A percentile compares a stretch with the other conserved stretches of the same genome.
Evolutionary conservation across 768 basidiomycete species (phyloP).

Genomic region (Russula brevipes): DNA sequence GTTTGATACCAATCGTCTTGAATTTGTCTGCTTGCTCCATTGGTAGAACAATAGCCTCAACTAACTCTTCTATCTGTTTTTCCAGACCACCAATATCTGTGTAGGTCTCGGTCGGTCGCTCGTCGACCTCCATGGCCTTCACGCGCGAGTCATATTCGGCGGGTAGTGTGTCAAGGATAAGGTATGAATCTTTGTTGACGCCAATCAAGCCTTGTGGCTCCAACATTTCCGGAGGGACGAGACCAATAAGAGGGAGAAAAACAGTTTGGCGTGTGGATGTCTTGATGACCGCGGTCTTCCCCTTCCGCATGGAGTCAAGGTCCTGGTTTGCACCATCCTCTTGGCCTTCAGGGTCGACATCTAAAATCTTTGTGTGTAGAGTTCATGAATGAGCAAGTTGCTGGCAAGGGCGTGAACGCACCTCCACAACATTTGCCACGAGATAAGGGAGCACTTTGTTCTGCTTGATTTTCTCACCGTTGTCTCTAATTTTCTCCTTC

Average conservation of each 20-base stretch:
- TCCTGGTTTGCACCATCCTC: conserved; percentile 96
- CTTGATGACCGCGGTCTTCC: conserved; percentile 98
- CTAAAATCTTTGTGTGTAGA: conserved; percentile 62
- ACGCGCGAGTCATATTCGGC: conserved; percentile 97
- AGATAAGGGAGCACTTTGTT: conserved; percentile 98
- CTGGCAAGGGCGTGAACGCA: conserved; percentile 34
- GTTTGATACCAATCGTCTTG: conserved; percentile 95
- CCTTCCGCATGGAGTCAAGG: conserved; percentile 91
- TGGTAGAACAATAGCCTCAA: conserved; percentile 95
- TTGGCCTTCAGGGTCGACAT: conserved; percentile 89
- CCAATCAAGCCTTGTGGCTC: conserved; percentile 93
- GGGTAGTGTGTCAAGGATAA: conserved; percentile 91
- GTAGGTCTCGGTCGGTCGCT: conserved; percentile 94
- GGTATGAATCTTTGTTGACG: conserved; percentile 98
- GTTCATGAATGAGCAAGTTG: neutral
- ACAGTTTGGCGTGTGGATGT: conserved; percentile 98
- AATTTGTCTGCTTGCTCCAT: conserved; percentile 99
- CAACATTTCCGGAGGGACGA: conserved; percentile 88
- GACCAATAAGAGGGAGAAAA: conserved; percentile 95
- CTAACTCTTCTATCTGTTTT: conserved; percentile 98
- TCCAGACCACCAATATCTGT: conserved; percentile 97
- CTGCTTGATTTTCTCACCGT: conserved; percentile 97
- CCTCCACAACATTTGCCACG: conserved; percentile 97
- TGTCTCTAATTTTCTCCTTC: conserved; percentile 98
- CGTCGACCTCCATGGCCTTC: conserved; percentile 99